Conservation (phyloP, 2,329 filamentous ascomycete species). For the Metarhizium guizhouense region DNA sequence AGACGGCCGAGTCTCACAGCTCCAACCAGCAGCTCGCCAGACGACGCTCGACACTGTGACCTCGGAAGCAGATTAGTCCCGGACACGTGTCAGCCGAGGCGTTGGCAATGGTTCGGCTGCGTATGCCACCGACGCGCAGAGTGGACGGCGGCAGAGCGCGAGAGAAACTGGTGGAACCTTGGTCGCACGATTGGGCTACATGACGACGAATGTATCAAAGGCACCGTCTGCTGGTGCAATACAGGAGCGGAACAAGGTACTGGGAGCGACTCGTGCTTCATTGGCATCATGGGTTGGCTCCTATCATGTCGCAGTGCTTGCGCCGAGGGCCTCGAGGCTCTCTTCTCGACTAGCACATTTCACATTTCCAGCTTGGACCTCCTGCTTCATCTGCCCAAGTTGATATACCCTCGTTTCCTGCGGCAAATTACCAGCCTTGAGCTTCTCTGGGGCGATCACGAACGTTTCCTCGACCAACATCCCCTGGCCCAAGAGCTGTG, state of each 20-base stretch:
- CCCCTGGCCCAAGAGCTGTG: not conserved
- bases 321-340: slow-evolving; percentile 13
- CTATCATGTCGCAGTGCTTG: slow-evolving; percentile 13
- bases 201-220: slow-evolving; percentile 1
- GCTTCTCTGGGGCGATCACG: not conserved
- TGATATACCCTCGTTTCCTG: not conserved
- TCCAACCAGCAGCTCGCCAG: not conserved
- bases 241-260: not conserved
- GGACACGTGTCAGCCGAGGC: not conserved
- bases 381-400: not conserved
- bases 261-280: not conserved
- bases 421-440: not conserved
- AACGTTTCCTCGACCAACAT: not conserved
- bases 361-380: slow-evolving; percentile 2
- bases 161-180: not conserved
- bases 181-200: not conserved
- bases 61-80: not conserved
- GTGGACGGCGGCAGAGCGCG: slow-evolving; percentile 3
- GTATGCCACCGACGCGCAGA: slow-evolving; percentile 10
- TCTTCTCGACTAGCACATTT: slow-evolving; percentile 15
- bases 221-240: not conserved
- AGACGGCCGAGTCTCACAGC: not conserved
- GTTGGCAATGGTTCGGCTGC: slow-evolving; percentile 11
- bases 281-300: slow-evolving; percentile 18
- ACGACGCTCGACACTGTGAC: not conserved